Evolutionary conservation across 116 monocot genomes (phyloP).

Genomic region (Dioscorea cayenensis): DNA sequence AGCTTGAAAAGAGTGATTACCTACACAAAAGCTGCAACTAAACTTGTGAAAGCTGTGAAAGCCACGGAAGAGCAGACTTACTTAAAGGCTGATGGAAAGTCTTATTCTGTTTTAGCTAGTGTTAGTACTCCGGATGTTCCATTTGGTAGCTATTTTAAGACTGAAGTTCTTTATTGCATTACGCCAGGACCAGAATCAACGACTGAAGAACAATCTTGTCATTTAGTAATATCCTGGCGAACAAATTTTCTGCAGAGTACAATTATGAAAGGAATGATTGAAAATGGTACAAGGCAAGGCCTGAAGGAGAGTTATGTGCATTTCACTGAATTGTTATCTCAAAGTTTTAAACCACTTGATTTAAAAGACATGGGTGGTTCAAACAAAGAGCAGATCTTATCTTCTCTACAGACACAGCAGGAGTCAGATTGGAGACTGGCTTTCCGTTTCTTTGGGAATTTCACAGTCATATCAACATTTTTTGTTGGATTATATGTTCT

Average conservation of each 20-base stretch:
- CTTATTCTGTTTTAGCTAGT: slow-evolving; percentile 59
- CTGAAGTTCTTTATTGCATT: slow-evolving; percentile 71
- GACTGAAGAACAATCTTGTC: slow-evolving; percentile 55
- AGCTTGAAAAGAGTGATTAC: slow-evolving; percentile 69
- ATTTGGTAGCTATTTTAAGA: slow-evolving; percentile 67
- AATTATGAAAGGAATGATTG: slow-evolving; percentile 96
- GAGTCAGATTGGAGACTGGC: slow-evolving; percentile 79
- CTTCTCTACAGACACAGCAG: slow-evolving; percentile 55
- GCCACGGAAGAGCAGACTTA: slow-evolving; percentile 86
- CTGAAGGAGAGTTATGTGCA: slow-evolving; percentile 65
- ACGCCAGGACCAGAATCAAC: slow-evolving; percentile 62
- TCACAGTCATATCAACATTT: slow-evolving; percentile 53
- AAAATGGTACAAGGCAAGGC: slow-evolving; percentile 90
- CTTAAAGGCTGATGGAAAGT: slow-evolving; percentile 83
- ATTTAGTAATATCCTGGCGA: slow-evolving; percentile 73
- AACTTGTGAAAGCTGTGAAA: slow-evolving; percentile 81
- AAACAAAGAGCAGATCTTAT: slow-evolving; percentile 71
- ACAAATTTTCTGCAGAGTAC: slow-evolving; percentile 86
- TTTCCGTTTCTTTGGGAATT: slow-evolving; percentile 66
- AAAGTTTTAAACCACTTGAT: slow-evolving; percentile 61
- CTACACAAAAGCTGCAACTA: slow-evolving; percentile 79
- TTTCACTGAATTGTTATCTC: slow-evolving; percentile 52
- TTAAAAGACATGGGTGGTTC: slow-evolving; percentile 39
- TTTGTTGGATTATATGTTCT: slow-evolving; percentile 51
- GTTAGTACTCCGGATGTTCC: slow-evolving; percentile 97